These are phyloP conservation scores for Pholiota adiposa DNA, from an alignment of 1,284 basidiomycete species.

Conservation along the genomic window DNA sequence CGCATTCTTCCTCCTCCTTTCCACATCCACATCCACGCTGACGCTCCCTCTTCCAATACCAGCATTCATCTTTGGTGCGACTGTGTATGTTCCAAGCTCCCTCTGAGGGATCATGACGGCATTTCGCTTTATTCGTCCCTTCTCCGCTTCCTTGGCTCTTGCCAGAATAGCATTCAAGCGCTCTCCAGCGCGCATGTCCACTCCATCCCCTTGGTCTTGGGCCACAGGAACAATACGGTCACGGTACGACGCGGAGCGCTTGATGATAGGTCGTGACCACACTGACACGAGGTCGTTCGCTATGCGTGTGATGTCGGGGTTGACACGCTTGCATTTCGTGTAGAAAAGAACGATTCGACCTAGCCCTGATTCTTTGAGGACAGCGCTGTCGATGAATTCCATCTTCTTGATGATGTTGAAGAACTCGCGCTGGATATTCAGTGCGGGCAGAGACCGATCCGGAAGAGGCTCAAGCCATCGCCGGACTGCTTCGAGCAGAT, in stretches of 20 bases:
- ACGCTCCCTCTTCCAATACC: constrained; percentile 47
- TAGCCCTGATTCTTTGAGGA: constrained; percentile 90
- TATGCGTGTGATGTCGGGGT: constrained; percentile 77
- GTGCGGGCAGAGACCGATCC: constrained; percentile 89
- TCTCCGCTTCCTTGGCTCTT: constrained; percentile 68
- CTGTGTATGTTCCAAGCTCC: constrained; percentile 71
- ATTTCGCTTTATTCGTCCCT: constrained; percentile 69
- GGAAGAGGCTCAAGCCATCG: constrained; percentile 95
- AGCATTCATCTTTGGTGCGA: constrained; percentile 65
- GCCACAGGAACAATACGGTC: constrained; percentile 71
- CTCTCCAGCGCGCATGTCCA: constrained; percentile 46
- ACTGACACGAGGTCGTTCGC: constrained; percentile 86
- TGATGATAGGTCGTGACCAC: constrained; percentile 96
- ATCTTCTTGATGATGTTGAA: constrained; percentile 87
- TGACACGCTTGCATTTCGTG: constrained; percentile 91
- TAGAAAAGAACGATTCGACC: constrained; percentile 97
- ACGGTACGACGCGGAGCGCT: constrained; percentile 84
- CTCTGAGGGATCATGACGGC: constrained; percentile 78
- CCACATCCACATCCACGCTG: constrained; percentile 72
- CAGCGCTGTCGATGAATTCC: constrained; percentile 89
- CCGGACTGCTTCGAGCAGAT: constrained; percentile 88
- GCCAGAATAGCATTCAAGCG: constrained; percentile 73
- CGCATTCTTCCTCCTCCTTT: constrained; percentile 70
- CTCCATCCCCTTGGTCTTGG: constrained; percentile 39
- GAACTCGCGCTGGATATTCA: constrained; percentile 95